Base-by-base conservation (phyloP, 1,139 yeast species). In the Candida sp. region DNA sequence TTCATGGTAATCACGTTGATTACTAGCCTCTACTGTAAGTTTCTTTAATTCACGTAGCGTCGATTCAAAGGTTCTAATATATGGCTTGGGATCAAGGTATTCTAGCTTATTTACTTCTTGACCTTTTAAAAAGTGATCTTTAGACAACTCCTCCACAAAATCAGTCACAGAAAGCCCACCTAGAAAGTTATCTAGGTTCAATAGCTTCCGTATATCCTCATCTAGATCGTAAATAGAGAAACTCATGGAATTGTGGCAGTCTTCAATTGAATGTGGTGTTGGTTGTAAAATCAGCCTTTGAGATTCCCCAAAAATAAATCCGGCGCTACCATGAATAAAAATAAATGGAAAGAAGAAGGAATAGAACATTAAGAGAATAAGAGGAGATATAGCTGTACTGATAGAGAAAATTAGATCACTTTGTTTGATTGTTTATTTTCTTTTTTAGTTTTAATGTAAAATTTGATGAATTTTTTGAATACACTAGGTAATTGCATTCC, bases 61-160 rank as follows among this genome's bases (percentile, higher is more conserved):
- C 2, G 93, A 82, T 62, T 91, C 98, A 63, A 93, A 91, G 0
- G 97, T 88, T 55, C 97, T 78, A 43, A 93, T 93, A 60, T 88
- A 91, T 2, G 99, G 99, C 54, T 88, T 90, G 1, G 99, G 97
- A 60, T 93, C 97, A 43, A 86, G 62, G 58, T 77, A 77, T 43
- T 77, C 79, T 35, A 77, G 60, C 43, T 77, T 71, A 53, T 77
- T 75, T 39, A 79, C 82, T 50, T 77, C 82, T 5, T 81, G 77
- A 12, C 77, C 77, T 55, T 72, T 77, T 37, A 77, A 59, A 32
- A 78, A 70, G 51, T 84, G 87, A 55, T 84, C 90, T 54, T 82
- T 82, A 49, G 95, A 82, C 52, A 93, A 70, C 57, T 81, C 86
- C 60, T 91, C 96, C 22, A 93, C 81, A 60, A 93, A 91, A 43